Percentiles rank a stretch among this genome's conserved stretches.
Conservation (phyloP, 2,329 filamentous ascomycete genomes). For the Aspergillus sp. region DNA sequence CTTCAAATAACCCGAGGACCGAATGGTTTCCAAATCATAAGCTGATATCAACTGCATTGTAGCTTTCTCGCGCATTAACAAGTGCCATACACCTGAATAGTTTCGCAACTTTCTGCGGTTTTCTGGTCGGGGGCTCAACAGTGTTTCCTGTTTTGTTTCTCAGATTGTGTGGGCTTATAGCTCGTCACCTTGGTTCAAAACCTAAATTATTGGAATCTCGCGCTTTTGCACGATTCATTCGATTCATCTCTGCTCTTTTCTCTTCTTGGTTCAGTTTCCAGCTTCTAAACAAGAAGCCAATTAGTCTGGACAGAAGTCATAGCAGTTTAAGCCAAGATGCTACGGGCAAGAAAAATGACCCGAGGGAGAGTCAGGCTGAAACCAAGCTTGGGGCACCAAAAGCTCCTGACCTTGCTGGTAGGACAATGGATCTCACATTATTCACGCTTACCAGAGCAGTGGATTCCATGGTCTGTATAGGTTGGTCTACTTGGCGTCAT, state of each 20-base stretch:
- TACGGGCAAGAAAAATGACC: slow-evolving; percentile 3
- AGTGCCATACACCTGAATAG: slow-evolving; percentile 40
- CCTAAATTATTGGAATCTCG: slow-evolving; percentile 12
- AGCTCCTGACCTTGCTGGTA: slow-evolving; percentile 53
- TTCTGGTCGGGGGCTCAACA: slow-evolving; percentile 49
- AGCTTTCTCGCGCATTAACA: slow-evolving; percentile 37
- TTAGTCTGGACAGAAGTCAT: slow-evolving; percentile 10
- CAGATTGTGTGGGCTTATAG: slow-evolving; percentile 19
- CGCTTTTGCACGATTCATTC: slow-evolving; percentile 20
- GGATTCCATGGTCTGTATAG: slow-evolving; percentile 63
- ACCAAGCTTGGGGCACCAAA: slow-evolving; percentile 8
- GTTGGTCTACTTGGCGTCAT: slow-evolving; percentile 53
- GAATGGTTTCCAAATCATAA: no score
- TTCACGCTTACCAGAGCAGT: slow-evolving; percentile 69
- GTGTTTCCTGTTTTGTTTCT: slow-evolving; percentile 33
- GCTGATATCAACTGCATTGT: background rate
- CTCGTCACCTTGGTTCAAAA: slow-evolving; percentile 13
- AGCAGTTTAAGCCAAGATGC: slow-evolving; percentile 4
- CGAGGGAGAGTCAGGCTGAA: background rate
- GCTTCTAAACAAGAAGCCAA: slow-evolving; percentile 41
- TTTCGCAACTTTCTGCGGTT: slow-evolving; percentile 50
- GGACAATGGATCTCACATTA: slow-evolving; percentile 77
- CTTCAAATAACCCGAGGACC: slow-evolving; percentile 1
- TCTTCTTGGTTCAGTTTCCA: slow-evolving; percentile 48
- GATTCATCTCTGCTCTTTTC: slow-evolving; percentile 42